These are phyloP conservation scores for Scedosporium boydii DNA, from an alignment of 2,329 filamentous ascomycete genomes.

Conservation along the genomic window DNA sequence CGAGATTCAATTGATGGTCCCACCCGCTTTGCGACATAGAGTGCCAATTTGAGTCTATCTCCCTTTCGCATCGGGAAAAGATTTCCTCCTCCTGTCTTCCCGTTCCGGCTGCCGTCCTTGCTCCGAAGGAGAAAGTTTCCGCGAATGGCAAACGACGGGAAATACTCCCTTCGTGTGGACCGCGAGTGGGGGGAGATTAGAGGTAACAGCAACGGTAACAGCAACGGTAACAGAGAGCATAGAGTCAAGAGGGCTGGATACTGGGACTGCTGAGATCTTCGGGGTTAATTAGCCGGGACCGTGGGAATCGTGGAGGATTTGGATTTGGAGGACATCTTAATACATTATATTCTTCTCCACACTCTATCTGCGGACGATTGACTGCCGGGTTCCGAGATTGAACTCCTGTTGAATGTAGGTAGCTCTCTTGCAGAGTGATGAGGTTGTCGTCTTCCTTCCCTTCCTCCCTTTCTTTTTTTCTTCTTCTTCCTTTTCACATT, in stretches of 20 bases:
- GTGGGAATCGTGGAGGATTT: too few species aligned
- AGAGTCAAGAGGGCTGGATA: too few species aligned
- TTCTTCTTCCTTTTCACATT: neutral
- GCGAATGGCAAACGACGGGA: constrained; percentile 11
- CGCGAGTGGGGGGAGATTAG: neutral
- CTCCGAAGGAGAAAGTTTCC: constrained; percentile 10
- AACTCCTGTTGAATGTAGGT: too few species aligned
- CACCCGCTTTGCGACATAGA: neutral
- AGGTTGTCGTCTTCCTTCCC: neutral
- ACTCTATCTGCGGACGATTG: neutral
- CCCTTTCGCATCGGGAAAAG: neutral
- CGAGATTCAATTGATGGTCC: neutral
- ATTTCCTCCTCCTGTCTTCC: neutral
- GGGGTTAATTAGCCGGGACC: too few species aligned
- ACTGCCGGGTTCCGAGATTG: too few species aligned
- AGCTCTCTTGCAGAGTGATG: neutral
- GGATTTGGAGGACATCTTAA: too few species aligned
- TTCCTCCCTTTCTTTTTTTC: neutral
- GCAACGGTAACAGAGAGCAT: too few species aligned
- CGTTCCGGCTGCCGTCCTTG: neutral
- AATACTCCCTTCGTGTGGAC: neutral
- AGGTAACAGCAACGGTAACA: too few species aligned
- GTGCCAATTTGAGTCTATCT: neutral
- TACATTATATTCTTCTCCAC: too few species aligned
- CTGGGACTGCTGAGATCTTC: too few species aligned